Percentiles rank a stretch among this genome's conserved stretches.
phyloP scores from a whole-genome alignment of 2,329 filamentous ascomycete genomes.

The Neonectria sp. region DNA sequence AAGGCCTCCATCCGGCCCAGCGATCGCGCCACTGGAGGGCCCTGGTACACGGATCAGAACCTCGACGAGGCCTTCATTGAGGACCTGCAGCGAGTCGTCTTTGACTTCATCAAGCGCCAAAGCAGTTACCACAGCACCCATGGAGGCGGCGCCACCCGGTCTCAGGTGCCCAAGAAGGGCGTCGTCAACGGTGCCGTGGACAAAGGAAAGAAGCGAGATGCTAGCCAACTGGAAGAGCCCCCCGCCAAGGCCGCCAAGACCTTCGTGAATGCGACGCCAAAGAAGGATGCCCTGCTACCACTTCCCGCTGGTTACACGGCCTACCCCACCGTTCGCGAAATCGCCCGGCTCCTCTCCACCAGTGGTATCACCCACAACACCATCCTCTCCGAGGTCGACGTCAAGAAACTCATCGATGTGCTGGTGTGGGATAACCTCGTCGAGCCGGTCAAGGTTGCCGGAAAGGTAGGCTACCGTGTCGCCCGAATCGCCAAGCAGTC shows the following conservation, averaged over 20 bases:
- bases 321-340: conserved; percentile 86
- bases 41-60: conserved; percentile 94
- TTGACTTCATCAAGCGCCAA: conserved; percentile 78
- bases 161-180: conserved; percentile 70
- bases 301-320: conserved; percentile 77
- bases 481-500: conserved; percentile 64
- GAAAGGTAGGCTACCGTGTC: conserved; percentile 68
- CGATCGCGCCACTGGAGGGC: conserved; percentile 92
- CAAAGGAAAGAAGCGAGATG: conserved; percentile 67
- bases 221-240: conserved; percentile 55
- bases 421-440: conserved; percentile 90
- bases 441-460: conserved; percentile 72
- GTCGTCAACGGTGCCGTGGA: conserved; percentile 64
- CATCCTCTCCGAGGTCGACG: conserved; percentile 79
- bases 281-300: conserved; percentile 63
- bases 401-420: conserved; percentile 89
- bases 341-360: conserved; percentile 81
- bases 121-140: conserved; percentile 76
- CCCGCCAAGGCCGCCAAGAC: conserved; percentile 49
- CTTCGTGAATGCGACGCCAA: conserved; percentile 33
- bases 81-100: conserved; percentile 79
- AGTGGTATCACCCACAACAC: conserved; percentile 81
- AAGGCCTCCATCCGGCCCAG: conserved; percentile 86
- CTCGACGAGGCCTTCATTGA: conserved; percentile 92
- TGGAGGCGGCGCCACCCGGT: conserved; percentile 50